Evolutionary conservation across 768 basidiomycete species (phyloP).

Genomic region (Imleria badia): DNA sequence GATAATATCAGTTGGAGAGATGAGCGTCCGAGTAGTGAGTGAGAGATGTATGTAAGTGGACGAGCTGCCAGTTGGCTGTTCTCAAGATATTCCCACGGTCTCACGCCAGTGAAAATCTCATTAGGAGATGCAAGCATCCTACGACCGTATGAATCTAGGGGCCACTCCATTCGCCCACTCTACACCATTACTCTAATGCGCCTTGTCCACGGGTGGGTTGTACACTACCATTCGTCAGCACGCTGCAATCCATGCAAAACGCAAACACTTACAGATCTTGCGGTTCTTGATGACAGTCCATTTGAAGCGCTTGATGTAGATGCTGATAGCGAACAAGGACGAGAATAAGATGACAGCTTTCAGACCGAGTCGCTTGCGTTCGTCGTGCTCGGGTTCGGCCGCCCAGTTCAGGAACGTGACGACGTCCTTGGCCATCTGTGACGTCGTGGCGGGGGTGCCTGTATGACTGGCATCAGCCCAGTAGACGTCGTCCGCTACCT

Average conservation of each 20-base stretch:
- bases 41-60: conserved; percentile 10
- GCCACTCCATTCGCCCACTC: neutral
- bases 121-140: conserved; percentile 26
- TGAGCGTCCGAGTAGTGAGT: neutral
- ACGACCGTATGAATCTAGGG: conserved; percentile 29
- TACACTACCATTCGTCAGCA: conserved; percentile 33
- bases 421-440: conserved; percentile 99
- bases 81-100: conserved; percentile 22
- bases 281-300: conserved; percentile 91
- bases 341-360: conserved; percentile 96
- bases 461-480: conserved; percentile 9
- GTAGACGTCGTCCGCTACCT: neutral
- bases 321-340: conserved; percentile 69
- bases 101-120: conserved; percentile 8
- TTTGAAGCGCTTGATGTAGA: conserved; percentile 96
- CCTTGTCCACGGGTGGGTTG: conserved; percentile 37
- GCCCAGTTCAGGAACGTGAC: conserved; percentile 95
- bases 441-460: conserved; percentile 95
- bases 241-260: neutral
- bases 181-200: conserved; percentile 28
- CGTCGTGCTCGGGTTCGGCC: conserved; percentile 96
- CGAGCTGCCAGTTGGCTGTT: neutral
- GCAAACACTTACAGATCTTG: conserved; percentile 70
- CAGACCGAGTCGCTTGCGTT: conserved; percentile 94
- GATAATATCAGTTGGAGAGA: conserved; percentile 1